A percentile compares a stretch with the other conserved stretches of the same genome.
Evolutionary conservation across 2,329 filamentous ascomycete species (phyloP).

Genomic region (Claviceps paspali): DNA sequence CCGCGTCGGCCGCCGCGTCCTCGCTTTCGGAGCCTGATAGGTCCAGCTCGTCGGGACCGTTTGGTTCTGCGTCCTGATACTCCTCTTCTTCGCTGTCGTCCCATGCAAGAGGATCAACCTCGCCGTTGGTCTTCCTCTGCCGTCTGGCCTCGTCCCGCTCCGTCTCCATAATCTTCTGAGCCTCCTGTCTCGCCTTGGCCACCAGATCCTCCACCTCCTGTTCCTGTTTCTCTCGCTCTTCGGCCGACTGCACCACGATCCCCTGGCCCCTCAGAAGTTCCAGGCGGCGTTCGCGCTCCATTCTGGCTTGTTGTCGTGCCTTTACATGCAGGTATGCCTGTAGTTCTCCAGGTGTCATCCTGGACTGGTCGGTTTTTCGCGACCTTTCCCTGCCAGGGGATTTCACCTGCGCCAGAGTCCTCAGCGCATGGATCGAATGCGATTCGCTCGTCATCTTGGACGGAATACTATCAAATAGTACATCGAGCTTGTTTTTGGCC

Average conservation of each 20-base stretch:
- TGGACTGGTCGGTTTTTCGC: conserved; percentile 28
- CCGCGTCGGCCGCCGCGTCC: conserved; percentile 18
- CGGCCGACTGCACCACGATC: conserved; percentile 65
- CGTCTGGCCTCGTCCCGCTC: conserved; percentile 64
- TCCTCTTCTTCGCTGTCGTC: conserved; percentile 43
- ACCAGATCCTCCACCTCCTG: conserved; percentile 78
- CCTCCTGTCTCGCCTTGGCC: conserved; percentile 69
- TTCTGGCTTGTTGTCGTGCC: conserved; percentile 64
- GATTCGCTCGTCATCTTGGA: conserved; percentile 46
- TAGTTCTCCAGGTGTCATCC: conserved; percentile 56
- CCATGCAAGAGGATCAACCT: conserved; percentile 36
- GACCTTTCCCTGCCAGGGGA: conserved; percentile 41
- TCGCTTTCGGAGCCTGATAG: conserved; percentile 32
- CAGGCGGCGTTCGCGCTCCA: conserved; percentile 63
- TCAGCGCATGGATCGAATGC: conserved; percentile 50
- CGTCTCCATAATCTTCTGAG: conserved; percentile 53
- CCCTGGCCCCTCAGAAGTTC: conserved; percentile 66
- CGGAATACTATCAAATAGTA: conserved; percentile 57
- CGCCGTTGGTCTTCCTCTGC: conserved; percentile 32
- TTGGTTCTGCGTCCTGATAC: conserved; percentile 24
- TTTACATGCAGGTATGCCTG: conserved; percentile 52
- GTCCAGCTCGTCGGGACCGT: conserved; percentile 24
- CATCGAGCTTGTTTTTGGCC: conserved; percentile 36
- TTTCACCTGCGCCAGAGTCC: conserved; percentile 56
- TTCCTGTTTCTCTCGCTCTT: conserved; percentile 72